Evolutionary conservation across 495 filamentous ascomycete genomes (phyloP).

Genomic region (Hyaloscypha finlandica): DNA sequence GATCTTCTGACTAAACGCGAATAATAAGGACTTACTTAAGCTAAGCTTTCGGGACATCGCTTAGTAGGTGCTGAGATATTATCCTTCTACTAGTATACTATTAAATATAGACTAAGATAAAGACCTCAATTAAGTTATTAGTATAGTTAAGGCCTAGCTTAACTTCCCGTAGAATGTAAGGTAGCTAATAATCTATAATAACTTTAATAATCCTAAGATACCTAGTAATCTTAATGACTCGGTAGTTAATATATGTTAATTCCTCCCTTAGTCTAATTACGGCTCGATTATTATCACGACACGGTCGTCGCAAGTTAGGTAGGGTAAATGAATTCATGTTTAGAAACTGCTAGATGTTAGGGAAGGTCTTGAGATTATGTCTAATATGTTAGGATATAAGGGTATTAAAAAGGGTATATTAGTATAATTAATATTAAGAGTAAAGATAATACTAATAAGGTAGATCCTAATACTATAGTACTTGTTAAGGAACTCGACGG

Average conservation of each 20-base stretch:
- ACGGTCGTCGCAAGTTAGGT: conserved; percentile 22
- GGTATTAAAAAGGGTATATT: conserved; percentile 24
- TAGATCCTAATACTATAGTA: conserved; percentile 27
- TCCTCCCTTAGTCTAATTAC: conserved; percentile 15
- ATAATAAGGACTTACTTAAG: conserved; percentile 11
- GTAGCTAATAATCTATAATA: conserved; percentile 46
- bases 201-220: conserved; percentile 36
- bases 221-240: conserved; percentile 5
- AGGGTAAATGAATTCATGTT: conserved; percentile 35
- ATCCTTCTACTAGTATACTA: conserved; percentile 12
- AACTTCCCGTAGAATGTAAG: conserved; percentile 31
- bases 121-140: conserved; percentile 18
- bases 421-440: neutral
- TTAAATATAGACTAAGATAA: conserved; percentile 2
- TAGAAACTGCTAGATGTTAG: conserved; percentile 35
- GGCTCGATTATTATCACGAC: conserved; percentile 16
- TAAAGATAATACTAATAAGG: conserved; percentile 10
- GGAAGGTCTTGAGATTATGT: conserved; percentile 38
- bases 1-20: conserved; percentile 20
- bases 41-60: conserved; percentile 10
- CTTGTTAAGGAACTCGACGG: conserved; percentile 34
- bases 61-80: conserved; percentile 8
- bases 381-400: conserved; percentile 34
- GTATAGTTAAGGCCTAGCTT: conserved; percentile 17
- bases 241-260: conserved; percentile 14